Conservation (phyloP, 2,329 filamentous ascomycete species). For the Aureobasidium vineae region DNA sequence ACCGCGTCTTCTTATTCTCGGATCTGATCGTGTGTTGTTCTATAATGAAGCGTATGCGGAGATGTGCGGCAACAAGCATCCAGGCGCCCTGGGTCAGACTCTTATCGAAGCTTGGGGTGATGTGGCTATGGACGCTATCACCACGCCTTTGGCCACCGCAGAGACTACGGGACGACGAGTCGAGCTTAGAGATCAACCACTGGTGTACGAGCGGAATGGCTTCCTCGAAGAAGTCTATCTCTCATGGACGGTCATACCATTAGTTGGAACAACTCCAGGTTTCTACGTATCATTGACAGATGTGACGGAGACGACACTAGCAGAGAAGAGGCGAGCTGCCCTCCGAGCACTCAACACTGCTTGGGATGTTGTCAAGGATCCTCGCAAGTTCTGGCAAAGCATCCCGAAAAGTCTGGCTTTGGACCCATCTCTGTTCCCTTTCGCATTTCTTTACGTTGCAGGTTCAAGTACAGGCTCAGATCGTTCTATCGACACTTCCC, state of each 20-base stretch:
- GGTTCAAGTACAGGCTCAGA: not conserved
- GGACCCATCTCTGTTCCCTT: conserved; percentile 27
- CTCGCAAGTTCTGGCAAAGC: conserved; percentile 24
- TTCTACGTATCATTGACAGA: conserved; percentile 21
- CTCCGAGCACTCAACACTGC: conserved; percentile 17
- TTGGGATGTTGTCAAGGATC: conserved; percentile 20
- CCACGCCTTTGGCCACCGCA: not conserved
- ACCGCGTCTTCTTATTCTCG: conserved; percentile 27
- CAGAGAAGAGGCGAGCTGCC: conserved; percentile 21
- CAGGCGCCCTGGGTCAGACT: conserved; percentile 4
- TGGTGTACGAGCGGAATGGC: conserved; percentile 4
- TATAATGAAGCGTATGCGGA: conserved; percentile 28
- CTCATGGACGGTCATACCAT: conserved; percentile 25
- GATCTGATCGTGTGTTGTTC: conserved; percentile 22
- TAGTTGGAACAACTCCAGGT: conserved; percentile 10
- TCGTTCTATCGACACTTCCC: conserved; percentile 7
- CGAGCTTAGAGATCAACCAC: not conserved
- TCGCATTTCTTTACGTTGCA: conserved; percentile 28
- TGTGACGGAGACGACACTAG: conserved; percentile 21
- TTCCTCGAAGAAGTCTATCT: conserved; percentile 27
- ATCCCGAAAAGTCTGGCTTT: conserved; percentile 10
- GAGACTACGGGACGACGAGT: conserved; percentile 8
- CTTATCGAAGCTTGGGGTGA: conserved; percentile 10
- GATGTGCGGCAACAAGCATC: conserved; percentile 26
- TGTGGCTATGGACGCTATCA: not conserved